Conservation (phyloP, 2,329 filamentous ascomycete genomes). For the Neoscytalidium dimidiatum region DNA sequence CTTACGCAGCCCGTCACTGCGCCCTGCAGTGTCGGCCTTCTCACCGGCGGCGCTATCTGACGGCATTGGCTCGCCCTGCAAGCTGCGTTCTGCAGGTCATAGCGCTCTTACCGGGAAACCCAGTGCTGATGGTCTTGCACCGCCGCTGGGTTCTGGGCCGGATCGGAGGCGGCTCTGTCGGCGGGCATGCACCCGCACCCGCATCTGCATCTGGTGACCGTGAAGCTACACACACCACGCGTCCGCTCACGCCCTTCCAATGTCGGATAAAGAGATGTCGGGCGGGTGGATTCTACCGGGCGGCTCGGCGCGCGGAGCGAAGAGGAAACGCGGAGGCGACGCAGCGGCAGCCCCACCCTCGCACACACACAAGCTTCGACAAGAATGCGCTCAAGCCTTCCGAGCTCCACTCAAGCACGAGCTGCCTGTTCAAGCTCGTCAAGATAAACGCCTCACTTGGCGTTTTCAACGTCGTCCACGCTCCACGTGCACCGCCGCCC, state of each 20-base stretch:
- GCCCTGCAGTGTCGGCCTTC: background rate
- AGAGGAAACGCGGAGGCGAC: background rate
- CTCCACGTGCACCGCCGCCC: too few species aligned
- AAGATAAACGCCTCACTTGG: background rate
- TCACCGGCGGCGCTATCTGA: background rate
- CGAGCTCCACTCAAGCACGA: background rate
- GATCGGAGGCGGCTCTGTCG: background rate
- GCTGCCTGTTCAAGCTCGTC: conserved; percentile 3
- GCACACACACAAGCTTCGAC: conserved; percentile 7
- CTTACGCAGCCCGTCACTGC: background rate
- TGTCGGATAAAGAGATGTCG: background rate
- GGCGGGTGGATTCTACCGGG: background rate
- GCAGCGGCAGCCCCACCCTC: background rate
- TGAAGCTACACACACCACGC: background rate
- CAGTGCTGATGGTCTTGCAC: too few species aligned
- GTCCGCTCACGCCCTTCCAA: background rate
- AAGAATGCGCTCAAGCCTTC: background rate
- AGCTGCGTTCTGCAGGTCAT: background rate
- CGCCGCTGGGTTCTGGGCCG: background rate
- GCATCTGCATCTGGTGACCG: background rate
- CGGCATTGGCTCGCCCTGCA: background rate
- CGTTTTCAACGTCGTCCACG: background rate
- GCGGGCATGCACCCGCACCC: background rate
- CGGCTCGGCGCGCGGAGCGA: background rate
- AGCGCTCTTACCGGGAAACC: background rate